phyloP scores from a whole-genome alignment of 2,329 filamentous ascomycete species.

The Fusarium sulawesiense region DNA sequence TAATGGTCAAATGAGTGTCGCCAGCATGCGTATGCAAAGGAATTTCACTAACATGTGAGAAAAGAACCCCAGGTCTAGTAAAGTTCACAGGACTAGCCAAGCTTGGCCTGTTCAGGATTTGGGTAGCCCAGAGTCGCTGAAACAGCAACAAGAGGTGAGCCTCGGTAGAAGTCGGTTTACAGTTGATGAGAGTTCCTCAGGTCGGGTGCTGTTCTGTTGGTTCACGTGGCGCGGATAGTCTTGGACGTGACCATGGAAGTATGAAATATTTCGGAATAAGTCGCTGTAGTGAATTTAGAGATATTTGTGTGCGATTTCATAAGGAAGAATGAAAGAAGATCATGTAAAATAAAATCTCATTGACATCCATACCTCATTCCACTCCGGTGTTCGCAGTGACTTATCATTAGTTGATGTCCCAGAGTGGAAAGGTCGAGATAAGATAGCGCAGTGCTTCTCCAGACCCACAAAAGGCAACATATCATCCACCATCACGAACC shows the following conservation, averaged over 20 bases:
- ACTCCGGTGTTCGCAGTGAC: constrained; percentile 19
- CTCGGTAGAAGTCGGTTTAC: constrained; percentile 33
- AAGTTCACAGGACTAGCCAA: constrained; percentile 14
- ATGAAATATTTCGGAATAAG: constrained; percentile 20
- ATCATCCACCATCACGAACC: constrained; percentile 12
- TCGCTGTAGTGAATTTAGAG: constrained; percentile 3
- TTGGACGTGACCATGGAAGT: constrained; percentile 28
- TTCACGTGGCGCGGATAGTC: constrained; percentile 37
- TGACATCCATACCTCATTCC: constrained; percentile 2
- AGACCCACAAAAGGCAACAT: constrained; percentile 10
- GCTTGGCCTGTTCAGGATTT: constrained; percentile 15
- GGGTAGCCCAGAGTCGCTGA: not conserved
- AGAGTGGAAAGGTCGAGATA: constrained; percentile 36
- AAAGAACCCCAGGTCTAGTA: constrained; percentile 17
- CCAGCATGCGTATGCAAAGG: constrained; percentile 10
- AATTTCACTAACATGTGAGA: constrained; percentile 43
- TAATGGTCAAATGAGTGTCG: not conserved
- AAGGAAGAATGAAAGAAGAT: not conserved
- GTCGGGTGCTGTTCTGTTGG: constrained; percentile 24
- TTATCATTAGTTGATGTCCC: constrained; percentile 1
- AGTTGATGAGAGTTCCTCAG: constrained; percentile 9
- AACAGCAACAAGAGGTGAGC: constrained; percentile 8
- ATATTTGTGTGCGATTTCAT: not conserved
- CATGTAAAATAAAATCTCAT: constrained; percentile 6
- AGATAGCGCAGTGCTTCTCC: constrained; percentile 22